Conservation (phyloP, 176 grass and related monocot species). For the Oryza rufipogon region DNA sequence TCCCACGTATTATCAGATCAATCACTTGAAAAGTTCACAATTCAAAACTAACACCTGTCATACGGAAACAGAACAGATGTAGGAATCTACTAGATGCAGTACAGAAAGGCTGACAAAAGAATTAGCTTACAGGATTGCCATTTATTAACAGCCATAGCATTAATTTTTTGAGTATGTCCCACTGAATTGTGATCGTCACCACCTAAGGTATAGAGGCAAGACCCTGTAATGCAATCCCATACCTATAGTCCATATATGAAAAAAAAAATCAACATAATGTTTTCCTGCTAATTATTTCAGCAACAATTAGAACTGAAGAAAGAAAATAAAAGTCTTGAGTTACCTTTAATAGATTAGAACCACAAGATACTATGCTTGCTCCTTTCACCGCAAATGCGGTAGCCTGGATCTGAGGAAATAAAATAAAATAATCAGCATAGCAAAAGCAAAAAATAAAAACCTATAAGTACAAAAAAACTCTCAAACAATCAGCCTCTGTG, state of each 20-base stretch:
- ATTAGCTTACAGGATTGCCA: conserved; percentile 91
- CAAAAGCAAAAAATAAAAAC: conserved; percentile 14
- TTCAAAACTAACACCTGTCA: background rate
- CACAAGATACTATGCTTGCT: conserved; percentile 93
- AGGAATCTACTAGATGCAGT: conserved; percentile 12
- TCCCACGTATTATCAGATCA: background rate
- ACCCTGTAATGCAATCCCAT: conserved; percentile 98
- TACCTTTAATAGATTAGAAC: conserved; percentile 95
- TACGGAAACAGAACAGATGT: conserved; percentile 13
- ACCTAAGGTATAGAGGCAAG: conserved; percentile 93
- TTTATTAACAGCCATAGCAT: conserved; percentile 95
- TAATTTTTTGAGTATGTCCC: conserved; percentile 84
- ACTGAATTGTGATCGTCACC: conserved; percentile 65
- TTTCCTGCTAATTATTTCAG: conserved; percentile 8
- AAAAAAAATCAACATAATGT: conserved; percentile 24
- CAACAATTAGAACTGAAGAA: conserved; percentile 24
- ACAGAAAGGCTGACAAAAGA: conserved; percentile 32
- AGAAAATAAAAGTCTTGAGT: conserved; percentile 1
- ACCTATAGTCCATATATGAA: conserved; percentile 61
- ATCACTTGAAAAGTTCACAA: conserved; percentile 2
- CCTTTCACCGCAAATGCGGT: conserved; percentile 98
- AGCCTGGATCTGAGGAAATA: conserved; percentile 69
- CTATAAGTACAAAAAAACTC: background rate
- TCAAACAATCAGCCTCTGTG: background rate
- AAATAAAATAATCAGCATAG: conserved; percentile 22